Percentiles rank a stretch among this genome's conserved stretches.
These are phyloP conservation scores for Phytophthora kernoviae DNA, from an alignment of 352 stramenopile species.

Conservation along the genomic window DNA sequence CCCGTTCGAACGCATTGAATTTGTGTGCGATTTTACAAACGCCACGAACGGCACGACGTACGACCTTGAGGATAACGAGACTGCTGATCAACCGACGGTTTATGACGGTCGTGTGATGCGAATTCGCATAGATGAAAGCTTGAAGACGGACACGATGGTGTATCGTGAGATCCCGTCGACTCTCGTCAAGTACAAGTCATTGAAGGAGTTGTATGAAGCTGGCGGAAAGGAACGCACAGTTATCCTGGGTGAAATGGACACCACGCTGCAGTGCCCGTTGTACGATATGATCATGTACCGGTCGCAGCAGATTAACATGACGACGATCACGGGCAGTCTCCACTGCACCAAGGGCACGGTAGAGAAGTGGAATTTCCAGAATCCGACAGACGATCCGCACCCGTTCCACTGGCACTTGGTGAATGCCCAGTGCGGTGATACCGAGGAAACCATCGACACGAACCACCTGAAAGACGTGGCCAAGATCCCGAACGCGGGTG, in stretches of 20 bases:
- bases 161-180: conserved; percentile 36
- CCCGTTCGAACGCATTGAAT: conserved; percentile 58
- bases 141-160: conserved; percentile 44
- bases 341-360: conserved; percentile 75
- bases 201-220: conserved; percentile 56
- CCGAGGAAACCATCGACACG: conserved; percentile 62
- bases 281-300: conserved; percentile 48
- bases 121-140: conserved; percentile 40
- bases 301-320: conserved; percentile 58
- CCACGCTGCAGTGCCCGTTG: conserved; percentile 49
- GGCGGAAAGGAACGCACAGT: conserved; percentile 65
- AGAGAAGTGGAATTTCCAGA: conserved; percentile 85
- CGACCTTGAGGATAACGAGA: conserved; percentile 52
- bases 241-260: conserved; percentile 60
- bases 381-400: conserved; percentile 77
- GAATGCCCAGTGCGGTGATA: conserved; percentile 72
- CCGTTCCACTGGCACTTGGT: conserved; percentile 86
- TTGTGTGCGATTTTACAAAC: conserved; percentile 63
- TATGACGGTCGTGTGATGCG: conserved; percentile 58
- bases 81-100: conserved; percentile 36
- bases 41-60: conserved; percentile 46
- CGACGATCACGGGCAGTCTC: conserved; percentile 43
- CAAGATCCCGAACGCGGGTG: conserved; percentile 65
- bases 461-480: conserved; percentile 75
- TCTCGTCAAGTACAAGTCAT: conserved; percentile 51